Evolutionary conservation across 164 flowering plant genomes (phyloP), one percentile per base, ranked within the genome.

Genomic region (Amborella trichopoda): DNA sequence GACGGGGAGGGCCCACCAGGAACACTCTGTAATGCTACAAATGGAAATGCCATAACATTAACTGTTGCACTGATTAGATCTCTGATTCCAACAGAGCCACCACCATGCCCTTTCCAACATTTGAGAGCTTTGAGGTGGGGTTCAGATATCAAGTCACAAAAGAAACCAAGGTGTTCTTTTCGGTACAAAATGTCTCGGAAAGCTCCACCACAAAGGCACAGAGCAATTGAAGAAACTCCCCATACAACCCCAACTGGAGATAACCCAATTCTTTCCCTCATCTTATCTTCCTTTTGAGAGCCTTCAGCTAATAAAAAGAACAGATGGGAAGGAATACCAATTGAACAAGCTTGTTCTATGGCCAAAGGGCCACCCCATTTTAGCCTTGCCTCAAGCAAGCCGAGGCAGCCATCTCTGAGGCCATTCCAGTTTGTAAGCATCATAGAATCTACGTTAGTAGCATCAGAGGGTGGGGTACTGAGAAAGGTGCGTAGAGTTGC

Each of bases 1-100:
- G 70, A 67, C 33, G 98, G 76, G 23, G 85, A 65, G 56, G 90
- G 81, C 59, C 72, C 60, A 47, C 93, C 80, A 17, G 83, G 71
- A 38, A 61, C 68, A 71, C 65, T 81, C 52, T 87, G 96, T 47
- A 82, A 61, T 28, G 83, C 99, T 43, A 91, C 89, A 66, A 91
- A 83, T 41, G 99, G 99, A 66, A 81, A 91, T 55, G 99, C 99
- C 54, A 91, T 58, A 53, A 83, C 74, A 68, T 91, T 95, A 54
- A 87, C 64, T n/a, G 77, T 80, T 21, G 73, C 64, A 71, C 76
- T 80, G 48, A 80, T 54, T 45, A 71, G 62, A 50, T 82, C 94
- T 45, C 69, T 72, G 38, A 82, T 69, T 21, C 96, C 96, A 54
- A 63, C 67, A 61, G 68, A 77, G 26, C 96, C 99, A 60, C 96